Evolutionary conservation across 208 protist species (phyloP), one percentile per base, ranked within the genome.

Genomic region (Leptomonas seymouri): DNA sequence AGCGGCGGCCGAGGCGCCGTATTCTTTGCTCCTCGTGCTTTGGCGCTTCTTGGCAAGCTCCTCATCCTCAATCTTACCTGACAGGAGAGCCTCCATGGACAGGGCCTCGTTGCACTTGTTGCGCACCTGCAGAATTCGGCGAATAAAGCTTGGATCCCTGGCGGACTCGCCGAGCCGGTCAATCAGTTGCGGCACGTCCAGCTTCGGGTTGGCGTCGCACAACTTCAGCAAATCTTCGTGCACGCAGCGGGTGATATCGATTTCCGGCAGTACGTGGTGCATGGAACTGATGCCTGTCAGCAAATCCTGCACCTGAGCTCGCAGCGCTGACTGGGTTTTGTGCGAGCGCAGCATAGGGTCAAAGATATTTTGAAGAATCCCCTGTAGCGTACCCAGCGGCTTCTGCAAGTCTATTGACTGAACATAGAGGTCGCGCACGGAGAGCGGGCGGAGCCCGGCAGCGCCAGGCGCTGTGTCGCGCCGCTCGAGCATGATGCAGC

Each of bases 181-280:
- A 3, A 97, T 63, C 3, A 97, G 80, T 73, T 93, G 80, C 8
- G 70, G 77, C 34, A 89, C 82, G 58, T 94, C 84, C 3, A 85
- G 78, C 27, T 50, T 42, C 4, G 89, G 89, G 69, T 93, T 76
- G 15, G 58, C 68, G 12, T 79, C 81, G 77, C 92, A 97, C 27
- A 97, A 67, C 46, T 84, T 76, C 48, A 93, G 53, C 20, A 96
- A 60, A 36, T 94, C 89, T 11, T 85, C 58, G 50, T 84, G 79
- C 16, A 96, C 80, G 79, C 86, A 93, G 70, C 82, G 81, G 36
- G 64, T 87, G 21, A 96, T 31, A 66, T 90, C 76, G 21, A 95
- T 81, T 30, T 88, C 81, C 0, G 89, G 80, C 28, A 93, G 67
- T 7, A 83, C 65, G 39, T 84, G 73, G 57, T 78, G 76, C 51